A percentile compares a stretch with the other conserved stretches of the same genome.
phyloP scores from a whole-genome alignment of 768 basidiomycete genomes.

The Kwoniella dejecticola region DNA sequence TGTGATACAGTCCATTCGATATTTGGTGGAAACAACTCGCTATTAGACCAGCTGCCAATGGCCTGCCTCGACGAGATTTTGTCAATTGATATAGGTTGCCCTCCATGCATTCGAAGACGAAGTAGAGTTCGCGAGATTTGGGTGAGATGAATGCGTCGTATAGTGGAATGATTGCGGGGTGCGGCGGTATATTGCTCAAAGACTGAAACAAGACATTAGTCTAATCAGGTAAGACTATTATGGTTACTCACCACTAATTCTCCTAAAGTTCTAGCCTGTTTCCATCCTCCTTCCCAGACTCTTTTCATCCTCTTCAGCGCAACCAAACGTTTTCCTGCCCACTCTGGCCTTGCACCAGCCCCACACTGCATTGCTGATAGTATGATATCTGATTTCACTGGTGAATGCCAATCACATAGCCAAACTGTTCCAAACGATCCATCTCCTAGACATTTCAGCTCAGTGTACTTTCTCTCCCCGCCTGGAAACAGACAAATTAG shows the following conservation, averaged over 20 bases:
- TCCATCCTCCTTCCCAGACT: slow-evolving; percentile 97
- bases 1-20: slow-evolving; percentile 84
- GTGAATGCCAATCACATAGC: slow-evolving; percentile 98
- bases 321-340: slow-evolving; percentile 89
- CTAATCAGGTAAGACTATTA: background rate
- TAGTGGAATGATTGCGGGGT: slow-evolving; percentile 95
- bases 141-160: slow-evolving; percentile 99
- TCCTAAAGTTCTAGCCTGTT: slow-evolving; percentile 90
- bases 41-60: slow-evolving; percentile 94
- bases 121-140: slow-evolving; percentile 91
- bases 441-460: slow-evolving; percentile 94
- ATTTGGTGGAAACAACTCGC: slow-evolving; percentile 94
- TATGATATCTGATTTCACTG: slow-evolving; percentile 84
- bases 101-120: slow-evolving; percentile 99
- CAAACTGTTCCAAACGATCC: slow-evolving; percentile 98
- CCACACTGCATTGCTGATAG: slow-evolving; percentile 95
- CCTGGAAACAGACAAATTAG: slow-evolving; percentile 57
- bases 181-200: slow-evolving; percentile 86
- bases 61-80: slow-evolving; percentile 90
- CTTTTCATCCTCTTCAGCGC: slow-evolving; percentile 99
- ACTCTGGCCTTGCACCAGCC: slow-evolving; percentile 87
- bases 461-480: slow-evolving; percentile 85
- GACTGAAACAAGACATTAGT: slow-evolving; percentile 64
- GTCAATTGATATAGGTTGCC: slow-evolving; percentile 99
- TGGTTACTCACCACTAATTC: slow-evolving; percentile 64